Evolutionary conservation across 495 filamentous ascomycete species (phyloP), one percentile per base, ranked within the genome.

Genomic region (Penicillium paxilli): DNA sequence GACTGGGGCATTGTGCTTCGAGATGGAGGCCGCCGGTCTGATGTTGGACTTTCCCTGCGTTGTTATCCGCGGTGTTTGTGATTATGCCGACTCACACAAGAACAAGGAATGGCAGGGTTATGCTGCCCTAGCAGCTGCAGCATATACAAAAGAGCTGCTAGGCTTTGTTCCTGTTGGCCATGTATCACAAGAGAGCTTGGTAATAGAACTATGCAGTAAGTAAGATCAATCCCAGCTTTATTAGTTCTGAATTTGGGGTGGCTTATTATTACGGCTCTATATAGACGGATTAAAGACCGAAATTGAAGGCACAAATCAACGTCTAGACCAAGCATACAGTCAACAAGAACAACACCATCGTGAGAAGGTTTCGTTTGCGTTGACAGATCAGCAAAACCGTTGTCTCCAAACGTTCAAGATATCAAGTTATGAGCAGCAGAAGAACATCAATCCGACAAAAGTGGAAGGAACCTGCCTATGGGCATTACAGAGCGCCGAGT

Each of bases 51-150:
- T 70, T 26, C 63, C 48, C 17, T 71, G 65, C 23, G 44, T 71
- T 30, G 63, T 72, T 12, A 66, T 74, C 8, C 57, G 63, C 44
- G 70, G 70, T 3, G 53, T 72, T 16, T 67, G 60, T 38, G 70
- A 74, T 55, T 74, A 72, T 51, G 47, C 64, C 17, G 70, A 74
- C 37, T 61, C 62, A 7, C 69, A 74, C 33, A 73, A 72, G 55
- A 71, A 73, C 32, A 52, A 64, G 33, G 14, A 45, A 21, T 73
- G 65, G 70, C 70, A 73, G 30, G 38, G 22, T 17, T 72, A 70
- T 54, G 67, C 66, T 7, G 69, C 69, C 7, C 47, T 61, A 11
- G 55, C 49, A 16, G 69, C 70, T 26, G 70, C 70, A 30, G 57
- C 64, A 10, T 69, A 63, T 59, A 51, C 64, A 30, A 55, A 63